These are phyloP conservation scores for Spencermartinsiella europaea DNA, from an alignment of 805 yeast species.

Conservation along the genomic window DNA sequence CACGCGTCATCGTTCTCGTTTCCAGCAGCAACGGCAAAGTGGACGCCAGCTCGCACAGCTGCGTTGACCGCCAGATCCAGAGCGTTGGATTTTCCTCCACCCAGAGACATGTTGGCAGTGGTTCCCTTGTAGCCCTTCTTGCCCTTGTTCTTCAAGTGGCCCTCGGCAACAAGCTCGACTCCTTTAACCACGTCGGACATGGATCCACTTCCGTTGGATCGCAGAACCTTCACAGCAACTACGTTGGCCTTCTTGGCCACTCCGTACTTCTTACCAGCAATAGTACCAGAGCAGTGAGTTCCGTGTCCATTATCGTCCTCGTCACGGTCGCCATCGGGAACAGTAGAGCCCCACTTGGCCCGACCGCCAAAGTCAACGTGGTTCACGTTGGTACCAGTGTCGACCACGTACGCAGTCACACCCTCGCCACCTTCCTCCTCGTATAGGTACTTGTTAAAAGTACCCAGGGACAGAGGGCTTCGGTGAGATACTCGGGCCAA, in stretches of 20 bases:
- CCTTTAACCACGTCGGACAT: constrained; percentile 61
- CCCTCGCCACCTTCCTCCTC: constrained; percentile 58
- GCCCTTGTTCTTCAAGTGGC: constrained; percentile 40
- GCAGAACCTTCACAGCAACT: constrained; percentile 57
- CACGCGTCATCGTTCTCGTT: constrained; percentile 59
- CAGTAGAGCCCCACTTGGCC: constrained; percentile 56
- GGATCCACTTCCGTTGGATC: constrained; percentile 54
- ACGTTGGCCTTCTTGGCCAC: constrained; percentile 55
- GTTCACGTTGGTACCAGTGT: constrained; percentile 60
- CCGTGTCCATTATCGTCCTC: constrained; percentile 60
- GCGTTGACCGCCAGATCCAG: constrained; percentile 56
- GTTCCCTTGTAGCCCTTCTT: constrained; percentile 52
- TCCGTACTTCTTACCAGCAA: constrained; percentile 53
- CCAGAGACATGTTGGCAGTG: constrained; percentile 58
- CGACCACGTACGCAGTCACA: constrained; percentile 72
- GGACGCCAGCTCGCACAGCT: constrained; percentile 51
- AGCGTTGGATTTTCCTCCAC: constrained; percentile 53
- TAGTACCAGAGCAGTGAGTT: constrained; percentile 64
- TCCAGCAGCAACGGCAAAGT: constrained; percentile 61
- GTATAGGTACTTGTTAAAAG: constrained; percentile 55
- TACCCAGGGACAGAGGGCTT: constrained; percentile 51
- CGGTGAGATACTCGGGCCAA: constrained; percentile 67
- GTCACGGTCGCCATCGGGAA: constrained; percentile 45
- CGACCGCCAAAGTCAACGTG: constrained; percentile 58
- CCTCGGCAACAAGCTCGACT: constrained; percentile 52